Conservation (phyloP, 352 stramenopile genomes). For the Pythium biforme region DNA sequence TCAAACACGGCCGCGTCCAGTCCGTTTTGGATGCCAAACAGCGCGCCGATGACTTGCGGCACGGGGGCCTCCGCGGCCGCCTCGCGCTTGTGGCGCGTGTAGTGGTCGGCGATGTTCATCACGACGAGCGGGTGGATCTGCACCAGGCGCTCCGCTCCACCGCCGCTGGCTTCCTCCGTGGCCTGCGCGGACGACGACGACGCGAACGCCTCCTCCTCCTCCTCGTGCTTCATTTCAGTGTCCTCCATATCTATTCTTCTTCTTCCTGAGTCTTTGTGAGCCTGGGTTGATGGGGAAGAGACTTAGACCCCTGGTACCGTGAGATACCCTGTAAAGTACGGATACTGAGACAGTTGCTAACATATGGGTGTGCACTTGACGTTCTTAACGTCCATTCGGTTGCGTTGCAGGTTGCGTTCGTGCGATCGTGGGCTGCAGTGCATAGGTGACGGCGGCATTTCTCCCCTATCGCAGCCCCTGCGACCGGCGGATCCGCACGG, state of each 20-base stretch:
- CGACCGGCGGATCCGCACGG: background rate
- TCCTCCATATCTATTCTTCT: constrained; percentile 35
- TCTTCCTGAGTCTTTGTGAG: background rate
- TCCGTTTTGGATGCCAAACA: constrained; percentile 91
- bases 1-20: constrained; percentile 82
- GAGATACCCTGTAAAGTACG: constrained; percentile 10
- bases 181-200: constrained; percentile 25
- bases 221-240: constrained; percentile 51
- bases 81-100: constrained; percentile 83
- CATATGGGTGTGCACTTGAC: background rate
- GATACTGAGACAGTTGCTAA: background rate
- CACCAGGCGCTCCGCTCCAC: constrained; percentile 63
- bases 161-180: constrained; percentile 33
- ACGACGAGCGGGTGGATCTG: constrained; percentile 89
- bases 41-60: constrained; percentile 78
- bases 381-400: constrained; percentile 19
- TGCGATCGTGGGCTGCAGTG: constrained; percentile 7
- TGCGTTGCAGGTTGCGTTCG: constrained; percentile 13
- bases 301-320: background rate
- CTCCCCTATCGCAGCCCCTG: background rate
- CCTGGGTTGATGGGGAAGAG: constrained; percentile 6
- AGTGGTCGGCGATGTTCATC: constrained; percentile 95
- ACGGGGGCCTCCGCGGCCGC: constrained; percentile 28
- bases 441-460: constrained; percentile 3
- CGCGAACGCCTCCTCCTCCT: constrained; percentile 24